A percentile compares a stretch with the other conserved stretches of the same genome.
These are phyloP conservation scores for Neonectria magnoliae DNA, from an alignment of 2,329 filamentous ascomycete species.

Conservation along the genomic window DNA sequence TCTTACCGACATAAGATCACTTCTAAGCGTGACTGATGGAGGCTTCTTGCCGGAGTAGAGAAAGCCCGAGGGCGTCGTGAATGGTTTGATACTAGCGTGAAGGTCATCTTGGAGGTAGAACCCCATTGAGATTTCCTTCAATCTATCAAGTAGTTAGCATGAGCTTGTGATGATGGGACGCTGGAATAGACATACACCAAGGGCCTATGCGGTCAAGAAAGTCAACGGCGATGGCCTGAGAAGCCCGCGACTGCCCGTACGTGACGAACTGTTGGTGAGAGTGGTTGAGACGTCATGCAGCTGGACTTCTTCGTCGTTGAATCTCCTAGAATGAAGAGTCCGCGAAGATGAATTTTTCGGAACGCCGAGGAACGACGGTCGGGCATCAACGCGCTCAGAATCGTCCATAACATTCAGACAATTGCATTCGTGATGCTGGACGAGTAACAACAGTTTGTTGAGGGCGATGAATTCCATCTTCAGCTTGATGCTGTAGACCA, in stretches of 20 bases:
- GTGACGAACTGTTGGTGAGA: neutral
- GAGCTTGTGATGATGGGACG: neutral
- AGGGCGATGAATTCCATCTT: neutral
- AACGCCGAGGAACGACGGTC: neutral
- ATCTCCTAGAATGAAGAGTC: neutral
- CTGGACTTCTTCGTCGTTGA: neutral
- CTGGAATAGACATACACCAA: neutral
- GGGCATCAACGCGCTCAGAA: neutral
- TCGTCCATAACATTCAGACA: neutral
- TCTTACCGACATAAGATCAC: constrained; percentile 71
- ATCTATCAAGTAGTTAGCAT: neutral
- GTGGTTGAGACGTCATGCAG: neutral
- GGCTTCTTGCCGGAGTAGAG: constrained; percentile 67
- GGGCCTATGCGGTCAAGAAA: neutral
- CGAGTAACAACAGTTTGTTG: neutral
- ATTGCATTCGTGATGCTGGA: neutral
- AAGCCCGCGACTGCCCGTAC: neutral
- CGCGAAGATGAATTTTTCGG: neutral
- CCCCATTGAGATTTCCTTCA: constrained; percentile 60
- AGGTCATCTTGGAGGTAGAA: constrained; percentile 71
- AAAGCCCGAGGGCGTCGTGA: constrained; percentile 72
- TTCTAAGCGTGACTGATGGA: constrained; percentile 68
- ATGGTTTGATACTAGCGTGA: constrained; percentile 71
- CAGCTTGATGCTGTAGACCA: neutral
- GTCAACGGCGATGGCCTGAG: neutral